These are phyloP conservation scores for Podospora comata DNA, from an alignment of 495 filamentous ascomycete species.

Conservation along the genomic window DNA sequence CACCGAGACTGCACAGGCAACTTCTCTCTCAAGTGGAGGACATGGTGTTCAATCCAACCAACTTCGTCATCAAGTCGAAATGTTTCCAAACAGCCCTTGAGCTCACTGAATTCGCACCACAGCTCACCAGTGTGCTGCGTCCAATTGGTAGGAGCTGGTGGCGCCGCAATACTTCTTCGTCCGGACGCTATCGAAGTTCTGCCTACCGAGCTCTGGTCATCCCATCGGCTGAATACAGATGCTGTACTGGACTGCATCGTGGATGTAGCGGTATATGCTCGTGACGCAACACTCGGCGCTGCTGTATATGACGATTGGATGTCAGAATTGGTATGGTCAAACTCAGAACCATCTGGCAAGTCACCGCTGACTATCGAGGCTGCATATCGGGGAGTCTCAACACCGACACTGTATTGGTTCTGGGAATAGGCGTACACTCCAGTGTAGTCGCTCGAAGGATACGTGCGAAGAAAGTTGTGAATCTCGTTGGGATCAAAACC, in stretches of 20 bases:
- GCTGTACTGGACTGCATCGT: constrained; percentile 9
- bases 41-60: constrained; percentile 46
- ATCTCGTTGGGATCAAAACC: constrained; percentile 13
- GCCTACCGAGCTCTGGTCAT: constrained; percentile 10
- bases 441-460: not conserved
- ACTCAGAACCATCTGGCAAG: not conserved
- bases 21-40: constrained; percentile 28
- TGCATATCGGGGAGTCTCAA: not conserved
- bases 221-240: constrained; percentile 17
- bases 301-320: not conserved
- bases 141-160: not conserved
- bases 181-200: constrained; percentile 4
- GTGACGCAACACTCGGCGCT: not conserved
- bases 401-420: no score
- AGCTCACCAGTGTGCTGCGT: constrained; percentile 15
- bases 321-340: not conserved
- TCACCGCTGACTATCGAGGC: not conserved
- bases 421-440: not conserved
- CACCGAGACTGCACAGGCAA: constrained; percentile 42
- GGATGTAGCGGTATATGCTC: not conserved
- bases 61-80: constrained; percentile 38
- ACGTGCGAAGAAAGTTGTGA: not conserved
- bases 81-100: constrained; percentile 25
- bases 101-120: constrained; percentile 42
- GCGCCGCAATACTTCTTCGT: not conserved